Percentiles rank a stretch among this genome's conserved stretches.
These are phyloP conservation scores for Astragalus membranaceus DNA, from an alignment of 306 rosid species.

Conservation along the genomic window DNA sequence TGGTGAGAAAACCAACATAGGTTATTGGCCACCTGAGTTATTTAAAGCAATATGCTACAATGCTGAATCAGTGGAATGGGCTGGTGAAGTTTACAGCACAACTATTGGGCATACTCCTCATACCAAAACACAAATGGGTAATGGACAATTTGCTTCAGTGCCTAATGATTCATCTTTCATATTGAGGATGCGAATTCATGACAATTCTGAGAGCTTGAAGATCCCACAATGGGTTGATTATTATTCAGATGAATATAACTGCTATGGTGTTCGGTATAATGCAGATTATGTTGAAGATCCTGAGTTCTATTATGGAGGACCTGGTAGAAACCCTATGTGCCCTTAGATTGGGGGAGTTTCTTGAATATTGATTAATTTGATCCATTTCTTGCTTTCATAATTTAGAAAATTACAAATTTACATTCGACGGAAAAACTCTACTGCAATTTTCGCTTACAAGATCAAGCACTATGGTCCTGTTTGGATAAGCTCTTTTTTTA, in stretches of 20 bases:
- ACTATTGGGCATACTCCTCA: constrained; percentile 39
- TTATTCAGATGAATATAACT: constrained; percentile 41
- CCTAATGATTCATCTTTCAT: constrained; percentile 1
- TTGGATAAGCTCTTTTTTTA: too few species aligned
- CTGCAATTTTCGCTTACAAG: background rate
- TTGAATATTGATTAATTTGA: background rate
- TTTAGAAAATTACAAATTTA: background rate
- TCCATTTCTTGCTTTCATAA: background rate
- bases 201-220: constrained; percentile 40
- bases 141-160: constrained; percentile 27
- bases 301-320: constrained; percentile 60
- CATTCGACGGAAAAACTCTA: background rate
- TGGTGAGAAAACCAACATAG: constrained; percentile 39
- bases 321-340: constrained; percentile 42
- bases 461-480: background rate
- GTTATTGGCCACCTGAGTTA: constrained; percentile 63
- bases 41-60: constrained; percentile 18
- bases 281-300: constrained; percentile 53
- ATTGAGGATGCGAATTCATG: constrained; percentile 52
- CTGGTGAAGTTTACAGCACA: constrained; percentile 69
- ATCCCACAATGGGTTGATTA: constrained; percentile 29
- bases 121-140: constrained; percentile 58
- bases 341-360: constrained; percentile 20
- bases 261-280: constrained; percentile 26
- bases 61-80: constrained; percentile 64